These are phyloP conservation scores for Phytopythium montanum DNA, from an alignment of 352 stramenopile genomes.

Conservation along the genomic window DNA sequence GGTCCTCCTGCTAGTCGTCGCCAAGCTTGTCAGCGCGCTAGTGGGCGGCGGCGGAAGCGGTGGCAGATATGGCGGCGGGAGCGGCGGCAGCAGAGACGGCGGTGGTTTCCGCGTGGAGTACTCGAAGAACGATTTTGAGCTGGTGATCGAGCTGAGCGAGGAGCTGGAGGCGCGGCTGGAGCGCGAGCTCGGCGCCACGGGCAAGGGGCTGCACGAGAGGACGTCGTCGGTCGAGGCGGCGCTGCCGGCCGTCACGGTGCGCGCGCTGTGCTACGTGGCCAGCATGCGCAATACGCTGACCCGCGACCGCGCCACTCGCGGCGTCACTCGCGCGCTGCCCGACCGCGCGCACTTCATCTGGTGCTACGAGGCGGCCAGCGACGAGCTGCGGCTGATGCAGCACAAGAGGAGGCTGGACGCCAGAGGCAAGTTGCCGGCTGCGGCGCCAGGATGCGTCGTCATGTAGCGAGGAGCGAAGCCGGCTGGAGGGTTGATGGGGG, in stretches of 20 bases:
- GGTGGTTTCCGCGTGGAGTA: not conserved
- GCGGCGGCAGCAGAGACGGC: not conserved
- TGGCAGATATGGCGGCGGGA: not conserved
- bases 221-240: conserved; percentile 40
- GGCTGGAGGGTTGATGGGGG: not conserved
- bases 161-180: conserved; percentile 72
- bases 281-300: conserved; percentile 82
- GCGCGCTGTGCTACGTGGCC: conserved; percentile 73
- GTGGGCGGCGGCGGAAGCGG: not conserved
- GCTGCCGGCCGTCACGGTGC: conserved; percentile 47
- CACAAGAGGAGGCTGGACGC: conserved; percentile 48
- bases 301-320: conserved; percentile 61
- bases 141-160: conserved; percentile 81
- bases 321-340: conserved; percentile 47
- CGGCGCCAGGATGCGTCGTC: not conserved
- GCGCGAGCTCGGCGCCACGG: conserved; percentile 56
- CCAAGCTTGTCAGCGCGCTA: not conserved
- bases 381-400: conserved; percentile 56
- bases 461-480: not conserved
- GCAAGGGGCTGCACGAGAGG: conserved; percentile 73
- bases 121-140: conserved; percentile 66
- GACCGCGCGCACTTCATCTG: conserved; percentile 63
- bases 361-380: conserved; percentile 52
- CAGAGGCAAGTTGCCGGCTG: not conserved
- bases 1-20: too few relatives aligned